Base-by-base conservation (phyloP, 208 protist species). In the Leishmania arabica region DNA sequence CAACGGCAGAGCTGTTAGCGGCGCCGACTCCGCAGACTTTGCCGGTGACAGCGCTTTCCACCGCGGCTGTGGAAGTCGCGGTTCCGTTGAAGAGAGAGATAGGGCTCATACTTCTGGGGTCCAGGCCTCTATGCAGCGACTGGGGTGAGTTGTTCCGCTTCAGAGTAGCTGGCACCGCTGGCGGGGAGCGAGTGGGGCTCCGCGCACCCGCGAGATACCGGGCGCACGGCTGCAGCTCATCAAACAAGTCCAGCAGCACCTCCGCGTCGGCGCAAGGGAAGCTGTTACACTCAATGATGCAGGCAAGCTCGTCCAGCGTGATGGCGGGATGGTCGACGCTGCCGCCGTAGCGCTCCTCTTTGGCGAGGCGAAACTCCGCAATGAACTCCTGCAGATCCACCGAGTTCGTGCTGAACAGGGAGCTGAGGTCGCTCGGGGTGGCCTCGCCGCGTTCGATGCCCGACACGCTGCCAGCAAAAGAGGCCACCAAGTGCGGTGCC, bases 361-460 rank as follows among this genome's bases (percentile, higher is more conserved):
- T 94, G 53, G 86, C 91, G 64, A 83, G 71, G 53, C 89, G 91
- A 45, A 96, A 92, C 60, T 95, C 93, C 51, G 87, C 74, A 1
- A 96, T 72, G 56, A 96, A 93, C 56, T 88, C 85, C n/a, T 85
- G 88, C 62, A 96, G 62, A 75, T 96, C 92, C n/a, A 93, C 84
- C 2, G 92, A 93, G 65, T 84, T 88, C 27, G 86, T 83, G 81
- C 90, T 93, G 76, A 93, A 89, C 45, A 89, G 49, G 45, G 84
- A 86, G 68, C 86, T 88, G 66, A 89, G 70, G 71, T 95, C 92
- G 64, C 90, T 93, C 6, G 84, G 58, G 21, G 76, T 87, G 51
- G 34, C 70, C 60, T 86, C 86, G 37, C 76, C 83, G 0, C 71
- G 82, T 49, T 87, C 86, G 17, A 83, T 31, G 0, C 76, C 79